These are phyloP conservation scores for Poteriospumella lacustris DNA, from an alignment of 108 stramenopile species.

Conservation along the genomic window DNA sequence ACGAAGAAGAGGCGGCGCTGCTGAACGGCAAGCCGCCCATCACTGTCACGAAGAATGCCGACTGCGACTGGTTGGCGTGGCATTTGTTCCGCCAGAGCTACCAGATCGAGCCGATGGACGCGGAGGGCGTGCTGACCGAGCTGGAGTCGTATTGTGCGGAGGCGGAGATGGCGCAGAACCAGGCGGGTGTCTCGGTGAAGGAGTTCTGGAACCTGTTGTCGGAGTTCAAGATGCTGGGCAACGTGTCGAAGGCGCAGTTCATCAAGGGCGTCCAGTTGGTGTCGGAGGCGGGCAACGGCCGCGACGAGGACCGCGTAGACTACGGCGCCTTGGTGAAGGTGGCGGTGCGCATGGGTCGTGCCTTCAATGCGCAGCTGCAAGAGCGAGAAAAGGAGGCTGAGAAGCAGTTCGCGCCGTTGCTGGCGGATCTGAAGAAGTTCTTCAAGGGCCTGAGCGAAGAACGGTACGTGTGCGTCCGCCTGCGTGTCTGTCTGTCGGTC, in stretches of 20 bases:
- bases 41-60: slow-evolving; percentile 10
- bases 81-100: background rate
- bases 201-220: slow-evolving; percentile 24
- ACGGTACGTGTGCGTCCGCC: background rate
- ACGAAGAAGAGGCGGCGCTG: background rate
- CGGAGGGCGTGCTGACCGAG: slow-evolving; percentile 22
- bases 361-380: background rate
- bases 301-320: slow-evolving; percentile 15
- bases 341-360: slow-evolving; percentile 24
- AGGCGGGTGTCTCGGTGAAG: background rate
- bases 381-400: background rate
- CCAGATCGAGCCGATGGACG: slow-evolving; percentile 3
- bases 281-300: background rate
- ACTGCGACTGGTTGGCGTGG: slow-evolving; percentile 26
- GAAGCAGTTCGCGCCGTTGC: background rate
- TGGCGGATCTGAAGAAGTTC: background rate
- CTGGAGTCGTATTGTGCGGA: slow-evolving; percentile 10
- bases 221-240: background rate
- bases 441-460: slow-evolving; percentile 13
- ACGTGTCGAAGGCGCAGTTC: background rate
- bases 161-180: background rate
- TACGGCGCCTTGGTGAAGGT: background rate
- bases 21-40: background rate
- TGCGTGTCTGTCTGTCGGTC: too few relatives aligned
- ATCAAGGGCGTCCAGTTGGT: background rate